Conservation (phyloP, 2,329 filamentous ascomycete species). For the Scortechinia acanthostroma region DNA sequence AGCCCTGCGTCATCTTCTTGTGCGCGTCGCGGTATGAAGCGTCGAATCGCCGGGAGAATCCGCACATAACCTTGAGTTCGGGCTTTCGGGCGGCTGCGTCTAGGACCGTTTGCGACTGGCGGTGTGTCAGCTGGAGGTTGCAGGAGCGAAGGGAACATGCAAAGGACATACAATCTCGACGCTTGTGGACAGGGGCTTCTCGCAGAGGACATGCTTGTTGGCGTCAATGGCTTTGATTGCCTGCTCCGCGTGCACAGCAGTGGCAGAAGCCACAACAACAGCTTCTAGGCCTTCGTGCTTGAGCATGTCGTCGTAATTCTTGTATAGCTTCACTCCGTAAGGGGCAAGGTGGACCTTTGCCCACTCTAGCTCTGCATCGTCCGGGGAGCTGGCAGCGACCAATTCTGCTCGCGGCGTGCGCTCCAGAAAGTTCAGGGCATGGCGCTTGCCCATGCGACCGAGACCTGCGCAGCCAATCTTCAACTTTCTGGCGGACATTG, state of each 20-base stretch:
- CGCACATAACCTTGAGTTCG: constrained; percentile 59
- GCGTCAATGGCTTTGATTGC: constrained; percentile 45
- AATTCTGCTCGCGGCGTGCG: constrained; percentile 35
- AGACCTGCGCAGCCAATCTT: constrained; percentile 37
- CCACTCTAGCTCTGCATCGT: constrained; percentile 32
- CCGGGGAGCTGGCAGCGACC: constrained; percentile 38
- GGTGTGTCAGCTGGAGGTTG: neutral
- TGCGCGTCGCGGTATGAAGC: constrained; percentile 55
- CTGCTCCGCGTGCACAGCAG: constrained; percentile 48
- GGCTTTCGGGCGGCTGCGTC: constrained; percentile 44
- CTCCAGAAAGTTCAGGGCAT: constrained; percentile 37
- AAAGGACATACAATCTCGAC: constrained; percentile 42
- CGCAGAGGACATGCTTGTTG: constrained; percentile 47
- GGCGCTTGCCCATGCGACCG: constrained; percentile 42
- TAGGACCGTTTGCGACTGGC: constrained; percentile 52
- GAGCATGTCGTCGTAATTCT: constrained; percentile 36
- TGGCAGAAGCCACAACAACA: constrained; percentile 27
- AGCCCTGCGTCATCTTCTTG: constrained; percentile 37
- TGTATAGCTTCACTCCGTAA: constrained; percentile 32
- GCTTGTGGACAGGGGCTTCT: constrained; percentile 51
- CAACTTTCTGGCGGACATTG: constrained; percentile 17
- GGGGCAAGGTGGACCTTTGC: constrained; percentile 30
- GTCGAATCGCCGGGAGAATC: constrained; percentile 62
- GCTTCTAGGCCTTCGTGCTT: constrained; percentile 27
- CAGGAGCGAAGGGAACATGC: neutral